Base-by-base conservation (phyloP, 345 rosid genomes). In the Fremontodendron californicum region DNA sequence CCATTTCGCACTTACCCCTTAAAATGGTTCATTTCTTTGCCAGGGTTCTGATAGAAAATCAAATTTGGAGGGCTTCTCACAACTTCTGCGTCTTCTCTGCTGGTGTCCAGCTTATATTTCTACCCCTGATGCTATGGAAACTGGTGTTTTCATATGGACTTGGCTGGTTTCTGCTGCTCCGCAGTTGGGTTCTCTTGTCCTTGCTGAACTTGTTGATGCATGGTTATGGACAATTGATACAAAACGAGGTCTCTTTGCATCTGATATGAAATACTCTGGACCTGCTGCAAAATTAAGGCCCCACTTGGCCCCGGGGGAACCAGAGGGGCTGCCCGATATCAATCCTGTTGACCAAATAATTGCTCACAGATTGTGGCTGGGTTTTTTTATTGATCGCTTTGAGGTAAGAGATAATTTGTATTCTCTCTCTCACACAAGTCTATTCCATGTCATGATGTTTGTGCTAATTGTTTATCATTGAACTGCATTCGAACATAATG, bases 191-290 rank as follows among this genome's bases (percentile, higher is more conserved):
- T 91, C 97, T 77, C 90, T 96, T 76, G 91, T 96, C 83, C 96
- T 96, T 82, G 97, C 97, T 3, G 98, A 96, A 85, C 98, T 96
- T 78, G 98, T 96, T 80, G 99, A 93, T 92, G 99, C 99, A 69
- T 96, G 99, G 99, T 83, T 94, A 78, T 96, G 99, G 99, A 96
- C 98, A 85, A 92, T 96, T 77, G 99, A 94, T 80, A 94, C 94
- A 19, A 96, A 92, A 80, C 89, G 97, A 60, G 99, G 99, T 72
- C 93, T 96, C 72, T 96, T 96, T 86, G 98, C 98, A n/a, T 88
- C 88, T 86, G 97, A 94, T 67, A 88, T 86, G 73, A 87, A 86
- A 78, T 90, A 83, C 74, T 86, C 93, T 72, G 98, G 99, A 76
- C 98, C 99, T 51, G 90, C 93, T 78, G 97, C 99, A 64, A 96